These are phyloP conservation scores for Fusarium longipes DNA, from an alignment of 2,329 filamentous ascomycete species.

Conservation along the genomic window DNA sequence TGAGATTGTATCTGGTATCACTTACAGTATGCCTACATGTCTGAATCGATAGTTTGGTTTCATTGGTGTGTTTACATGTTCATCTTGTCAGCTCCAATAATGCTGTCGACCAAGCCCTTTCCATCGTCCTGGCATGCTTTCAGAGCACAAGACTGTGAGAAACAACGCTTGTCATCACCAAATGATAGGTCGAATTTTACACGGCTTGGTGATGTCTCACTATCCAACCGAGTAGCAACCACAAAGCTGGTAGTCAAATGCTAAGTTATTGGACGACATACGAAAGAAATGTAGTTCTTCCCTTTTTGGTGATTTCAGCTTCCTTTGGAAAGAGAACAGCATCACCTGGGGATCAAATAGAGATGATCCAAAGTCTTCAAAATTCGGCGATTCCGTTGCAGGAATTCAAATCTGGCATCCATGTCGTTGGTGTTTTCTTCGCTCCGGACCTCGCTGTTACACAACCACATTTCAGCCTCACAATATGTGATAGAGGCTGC, in stretches of 20 bases:
- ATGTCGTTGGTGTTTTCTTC: neutral
- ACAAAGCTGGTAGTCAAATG: neutral
- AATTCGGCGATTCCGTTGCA: neutral
- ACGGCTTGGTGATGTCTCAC: neutral
- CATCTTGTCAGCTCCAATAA: too few species aligned
- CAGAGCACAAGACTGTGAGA: neutral
- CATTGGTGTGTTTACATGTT: too few species aligned
- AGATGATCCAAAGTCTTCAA: neutral
- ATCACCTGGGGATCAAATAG: fast-evolving
- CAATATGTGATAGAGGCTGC: neutral
- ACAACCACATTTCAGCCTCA: neutral
- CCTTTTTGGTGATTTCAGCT: neutral
- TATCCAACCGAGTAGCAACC: neutral
- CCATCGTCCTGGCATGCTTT: neutral
- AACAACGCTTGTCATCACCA: neutral
- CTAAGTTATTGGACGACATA: neutral
- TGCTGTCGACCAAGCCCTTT: too few species aligned
- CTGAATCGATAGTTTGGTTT: too few species aligned
- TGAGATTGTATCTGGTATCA: fast-evolving
- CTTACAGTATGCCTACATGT: too few species aligned
- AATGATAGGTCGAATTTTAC: fast-evolving
- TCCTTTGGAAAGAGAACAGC: neutral
- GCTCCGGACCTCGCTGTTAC: neutral
- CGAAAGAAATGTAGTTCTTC: neutral
- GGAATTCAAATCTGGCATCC: fast-evolving